Conservation (phyloP, 768 basidiomycete genomes). For the Ephemerocybe angulata region DNA sequence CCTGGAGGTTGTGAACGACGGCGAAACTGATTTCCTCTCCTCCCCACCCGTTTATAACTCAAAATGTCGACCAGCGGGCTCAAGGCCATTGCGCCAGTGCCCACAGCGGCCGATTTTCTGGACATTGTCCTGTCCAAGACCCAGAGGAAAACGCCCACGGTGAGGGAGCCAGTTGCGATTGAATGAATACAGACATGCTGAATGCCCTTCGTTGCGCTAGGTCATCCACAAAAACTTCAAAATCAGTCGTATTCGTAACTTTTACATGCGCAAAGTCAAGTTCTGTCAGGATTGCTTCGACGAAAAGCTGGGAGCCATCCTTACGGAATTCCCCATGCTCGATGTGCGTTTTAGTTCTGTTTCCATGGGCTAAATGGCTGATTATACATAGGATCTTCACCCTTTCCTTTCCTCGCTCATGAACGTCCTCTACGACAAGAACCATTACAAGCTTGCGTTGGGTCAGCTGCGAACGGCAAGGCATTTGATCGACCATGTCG, state of each 20-base stretch:
- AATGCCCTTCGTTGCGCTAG: conserved; percentile 33
- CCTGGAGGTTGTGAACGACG: neutral
- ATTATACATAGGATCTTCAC: conserved; percentile 73
- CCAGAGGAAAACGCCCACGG: conserved; percentile 96
- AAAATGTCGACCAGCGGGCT: conserved; percentile 82
- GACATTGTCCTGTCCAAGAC: conserved; percentile 93
- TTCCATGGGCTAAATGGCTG: conserved; percentile 24
- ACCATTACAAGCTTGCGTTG: conserved; percentile 98
- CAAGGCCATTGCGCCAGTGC: conserved; percentile 98
- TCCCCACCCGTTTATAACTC: conserved; percentile 4
- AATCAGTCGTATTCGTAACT: conserved; percentile 96
- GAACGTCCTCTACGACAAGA: conserved; percentile 99
- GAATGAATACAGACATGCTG: neutral
- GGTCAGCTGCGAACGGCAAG: conserved; percentile 94
- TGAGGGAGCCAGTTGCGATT: conserved; percentile 30
- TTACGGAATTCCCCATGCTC: conserved; percentile 95
- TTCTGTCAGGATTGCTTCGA: conserved; percentile 97
- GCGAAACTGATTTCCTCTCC: neutral
- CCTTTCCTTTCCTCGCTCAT: conserved; percentile 93
- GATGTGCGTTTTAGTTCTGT: conserved; percentile 59
- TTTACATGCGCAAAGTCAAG: conserved; percentile 99
- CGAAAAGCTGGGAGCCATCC: conserved; percentile 89
- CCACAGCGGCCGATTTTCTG: conserved; percentile 90
- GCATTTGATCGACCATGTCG: conserved; percentile 95
- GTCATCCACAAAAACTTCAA: conserved; percentile 99